These are phyloP conservation scores for Acanthamoeba quina DNA, from an alignment of 208 protist species.

Conservation along the genomic window DNA sequence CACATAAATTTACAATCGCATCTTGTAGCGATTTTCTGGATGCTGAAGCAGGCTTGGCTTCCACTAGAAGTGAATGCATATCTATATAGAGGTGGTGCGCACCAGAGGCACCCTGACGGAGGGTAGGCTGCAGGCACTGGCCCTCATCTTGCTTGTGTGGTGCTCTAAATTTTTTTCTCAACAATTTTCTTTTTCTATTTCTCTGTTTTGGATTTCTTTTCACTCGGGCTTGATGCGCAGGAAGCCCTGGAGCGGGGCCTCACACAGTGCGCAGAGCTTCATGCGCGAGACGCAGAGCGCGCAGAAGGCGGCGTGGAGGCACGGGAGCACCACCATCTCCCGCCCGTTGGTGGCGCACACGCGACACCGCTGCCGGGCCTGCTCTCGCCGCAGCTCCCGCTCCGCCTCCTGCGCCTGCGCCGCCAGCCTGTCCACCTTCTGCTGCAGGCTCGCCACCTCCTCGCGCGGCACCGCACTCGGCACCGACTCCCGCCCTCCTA, in stretches of 20 bases:
- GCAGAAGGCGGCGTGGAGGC: constrained; percentile 28
- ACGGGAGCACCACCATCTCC: constrained; percentile 52
- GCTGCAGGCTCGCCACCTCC: constrained; percentile 6
- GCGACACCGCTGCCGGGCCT: constrained; percentile 2
- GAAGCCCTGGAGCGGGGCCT: constrained; percentile 3
- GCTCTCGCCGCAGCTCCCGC: not conserved
- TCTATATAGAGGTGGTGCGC: too few species aligned
- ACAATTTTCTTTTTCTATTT: too few species aligned
- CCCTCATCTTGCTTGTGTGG: too few species aligned
- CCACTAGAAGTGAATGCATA: too few species aligned
- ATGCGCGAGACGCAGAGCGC: constrained; percentile 17
- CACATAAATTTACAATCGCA: too few species aligned
- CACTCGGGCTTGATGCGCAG: constrained; percentile 6
- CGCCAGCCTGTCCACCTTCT: not conserved
- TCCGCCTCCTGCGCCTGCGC: constrained; percentile 24
- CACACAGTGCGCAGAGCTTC: constrained; percentile 19
- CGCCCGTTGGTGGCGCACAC: constrained; percentile 6
- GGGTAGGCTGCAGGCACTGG: too few species aligned
- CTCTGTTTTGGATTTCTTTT: too few species aligned
- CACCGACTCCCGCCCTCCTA: not conserved
- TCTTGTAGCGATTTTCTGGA: too few species aligned
- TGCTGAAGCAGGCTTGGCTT: too few species aligned
- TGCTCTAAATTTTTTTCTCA: too few species aligned
- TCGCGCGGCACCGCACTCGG: not conserved
- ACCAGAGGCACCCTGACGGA: too few species aligned